Evolutionary conservation across 805 yeast genomes (phyloP), one percentile per base, ranked within the genome.

Genomic region (Naumovozyma baii): DNA sequence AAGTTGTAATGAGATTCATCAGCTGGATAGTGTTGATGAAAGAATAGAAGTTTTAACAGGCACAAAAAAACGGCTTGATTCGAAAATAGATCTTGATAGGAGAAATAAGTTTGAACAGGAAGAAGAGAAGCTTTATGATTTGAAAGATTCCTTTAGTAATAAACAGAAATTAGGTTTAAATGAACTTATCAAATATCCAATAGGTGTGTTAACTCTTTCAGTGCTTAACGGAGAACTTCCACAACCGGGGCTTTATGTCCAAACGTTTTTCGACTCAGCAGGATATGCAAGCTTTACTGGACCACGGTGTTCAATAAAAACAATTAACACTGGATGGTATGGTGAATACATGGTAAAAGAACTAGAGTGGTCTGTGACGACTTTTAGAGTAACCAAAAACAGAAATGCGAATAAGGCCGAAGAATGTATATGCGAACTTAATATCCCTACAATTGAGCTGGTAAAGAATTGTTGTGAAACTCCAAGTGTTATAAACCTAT

Each of bases 151-250:
- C 33, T 64, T 63, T 35, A 56, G 64, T 8, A 49, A 51, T 22
- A 73, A 67, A 51, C 52, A 70, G 47, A 73, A 70, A 39, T 64
- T 85, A 45, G 59, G 78, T 1, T 61, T 82, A 31, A 71, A 69
- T 16, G 72, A 83, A 46, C 67, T 83, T 41, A 41, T 71, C 16
- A 67, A 71, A 17, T 70, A 74, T 56, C 70, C 72, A 41, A 68
- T 83, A 32, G 97, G 96, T 63, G 77, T 85, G 16, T 66, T 86
- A 37, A 80, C 78, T 1, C 74, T 68, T 52, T 76, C 80, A 36
- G 52, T 88, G 22, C 49, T 74, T 17, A 77, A 74, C 19, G 83
- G 80, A 34, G 65, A 63, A 28, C 58, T 75, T 36, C 55, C 69
- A 31, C 69, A 72, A 38, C 69, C 64, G n/a, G 76, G 73, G 39